A percentile compares a stretch with the other conserved stretches of the same genome.
phyloP scores from a whole-genome alignment of 495 filamentous ascomycete species.

The Penicillium cinerascens region DNA sequence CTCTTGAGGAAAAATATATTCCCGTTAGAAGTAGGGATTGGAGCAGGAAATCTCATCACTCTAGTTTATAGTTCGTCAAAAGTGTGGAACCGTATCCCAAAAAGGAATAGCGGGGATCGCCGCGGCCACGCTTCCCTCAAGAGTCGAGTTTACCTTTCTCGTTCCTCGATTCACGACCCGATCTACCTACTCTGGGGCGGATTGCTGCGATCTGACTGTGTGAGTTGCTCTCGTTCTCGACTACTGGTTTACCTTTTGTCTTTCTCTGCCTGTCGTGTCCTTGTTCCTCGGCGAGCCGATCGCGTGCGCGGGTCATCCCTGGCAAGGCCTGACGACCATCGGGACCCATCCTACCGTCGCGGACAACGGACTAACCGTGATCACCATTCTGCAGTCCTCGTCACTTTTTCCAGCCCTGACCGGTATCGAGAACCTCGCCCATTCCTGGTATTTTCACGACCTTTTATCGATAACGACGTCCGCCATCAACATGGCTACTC shows the following conservation, averaged over 20 bases:
- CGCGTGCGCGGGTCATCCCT: slow-evolving; percentile 27
- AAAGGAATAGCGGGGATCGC: slow-evolving; percentile 18
- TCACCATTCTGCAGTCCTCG: background rate
- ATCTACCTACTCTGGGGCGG: background rate
- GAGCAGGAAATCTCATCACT: background rate
- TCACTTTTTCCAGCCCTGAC: background rate
- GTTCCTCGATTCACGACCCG: background rate
- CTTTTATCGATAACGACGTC: background rate
- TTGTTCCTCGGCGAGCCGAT: slow-evolving; percentile 5
- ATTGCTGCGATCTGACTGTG: background rate
- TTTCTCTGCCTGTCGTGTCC: background rate
- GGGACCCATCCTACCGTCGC: background rate
- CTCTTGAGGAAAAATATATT: too few relatives aligned
- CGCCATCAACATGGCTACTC: slow-evolving; percentile 34
- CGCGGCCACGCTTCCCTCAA: slow-evolving; percentile 1
- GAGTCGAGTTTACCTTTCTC: slow-evolving; percentile 1
- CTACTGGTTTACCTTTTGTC: background rate
- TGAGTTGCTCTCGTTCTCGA: background rate
- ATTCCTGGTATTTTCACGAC: background rate
- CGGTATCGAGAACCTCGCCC: background rate
- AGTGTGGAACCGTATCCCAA: slow-evolving; percentile 4
- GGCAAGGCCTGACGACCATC: background rate
- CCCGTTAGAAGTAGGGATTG: background rate
- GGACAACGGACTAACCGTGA: slow-evolving; percentile 4
- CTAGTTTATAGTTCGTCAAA: background rate